A percentile compares a stretch with the other conserved stretches of the same genome.
Evolutionary conservation across 2,329 filamentous ascomycete genomes (phyloP).

Genomic region (Beauveria sp.): DNA sequence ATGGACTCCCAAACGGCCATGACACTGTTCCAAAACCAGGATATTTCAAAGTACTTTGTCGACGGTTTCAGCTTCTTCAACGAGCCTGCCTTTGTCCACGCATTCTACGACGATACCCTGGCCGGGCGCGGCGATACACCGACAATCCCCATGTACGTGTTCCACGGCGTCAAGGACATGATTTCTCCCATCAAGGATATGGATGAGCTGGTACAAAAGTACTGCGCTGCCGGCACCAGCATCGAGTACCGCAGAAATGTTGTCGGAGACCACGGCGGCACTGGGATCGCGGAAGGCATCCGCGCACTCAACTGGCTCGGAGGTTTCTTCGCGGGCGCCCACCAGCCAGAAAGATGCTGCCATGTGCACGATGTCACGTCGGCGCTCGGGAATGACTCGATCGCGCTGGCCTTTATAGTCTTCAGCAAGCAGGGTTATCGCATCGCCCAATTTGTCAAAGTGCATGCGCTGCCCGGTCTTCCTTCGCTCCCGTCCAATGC

Average conservation of each 20-base stretch:
- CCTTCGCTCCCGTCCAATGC: background rate
- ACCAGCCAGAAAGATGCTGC: background rate
- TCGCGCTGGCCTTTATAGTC: background rate
- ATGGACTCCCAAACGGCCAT: background rate
- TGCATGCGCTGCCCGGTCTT: background rate
- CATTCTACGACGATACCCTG: background rate
- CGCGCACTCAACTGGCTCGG: background rate
- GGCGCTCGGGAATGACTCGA: background rate
- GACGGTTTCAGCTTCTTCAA: background rate
- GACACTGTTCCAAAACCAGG: background rate
- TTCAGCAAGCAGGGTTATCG: slow-evolving; percentile 1
- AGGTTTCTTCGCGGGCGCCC: background rate
- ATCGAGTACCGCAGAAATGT: background rate
- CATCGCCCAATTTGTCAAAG: background rate
- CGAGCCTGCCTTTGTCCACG: background rate
- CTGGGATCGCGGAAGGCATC: background rate
- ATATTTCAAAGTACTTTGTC: slow-evolving; percentile 8
- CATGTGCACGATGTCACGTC: background rate
- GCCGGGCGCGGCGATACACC: background rate
- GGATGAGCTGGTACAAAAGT: background rate
- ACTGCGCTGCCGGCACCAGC: background rate
- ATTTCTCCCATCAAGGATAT: background rate
- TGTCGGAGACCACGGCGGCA: background rate
- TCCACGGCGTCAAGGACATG: background rate
- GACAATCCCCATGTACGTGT: background rate